Evolutionary conservation across 1,284 basidiomycete genomes (phyloP).

Genomic region (Stereum hirsutum): DNA sequence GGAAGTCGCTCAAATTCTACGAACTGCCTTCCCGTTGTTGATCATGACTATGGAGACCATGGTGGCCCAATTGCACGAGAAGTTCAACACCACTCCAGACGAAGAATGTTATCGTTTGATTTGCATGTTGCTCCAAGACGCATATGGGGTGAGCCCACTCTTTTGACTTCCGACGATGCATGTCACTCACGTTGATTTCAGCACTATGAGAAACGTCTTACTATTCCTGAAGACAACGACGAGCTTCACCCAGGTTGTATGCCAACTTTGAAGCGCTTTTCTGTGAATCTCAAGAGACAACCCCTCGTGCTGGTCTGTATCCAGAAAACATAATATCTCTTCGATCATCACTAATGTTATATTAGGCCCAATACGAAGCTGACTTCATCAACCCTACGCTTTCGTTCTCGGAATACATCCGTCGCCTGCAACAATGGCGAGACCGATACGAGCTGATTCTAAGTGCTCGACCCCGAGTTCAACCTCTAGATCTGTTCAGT

Average conservation of each 20-base stretch:
- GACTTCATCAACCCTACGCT: slow-evolving; percentile 85
- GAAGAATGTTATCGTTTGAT: slow-evolving; percentile 95
- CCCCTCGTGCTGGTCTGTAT: slow-evolving; percentile 57
- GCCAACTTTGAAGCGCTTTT: slow-evolving; percentile 66
- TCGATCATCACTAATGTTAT: not conserved
- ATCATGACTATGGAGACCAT: slow-evolving; percentile 96
- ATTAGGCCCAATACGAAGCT: slow-evolving; percentile 82
- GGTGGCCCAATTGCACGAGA: slow-evolving; percentile 89
- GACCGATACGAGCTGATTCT: slow-evolving; percentile 86
- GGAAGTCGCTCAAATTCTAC: slow-evolving; percentile 90
- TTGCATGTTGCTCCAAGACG: slow-evolving; percentile 74
- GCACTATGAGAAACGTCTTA: slow-evolving; percentile 68
- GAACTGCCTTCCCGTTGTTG: slow-evolving; percentile 94
- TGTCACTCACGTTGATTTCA: slow-evolving; percentile 17
- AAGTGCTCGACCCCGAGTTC: slow-evolving; percentile 76
- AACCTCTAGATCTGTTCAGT: slow-evolving; percentile 85
- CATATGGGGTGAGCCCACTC: slow-evolving; percentile 41
- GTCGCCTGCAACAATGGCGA: slow-evolving; percentile 87
- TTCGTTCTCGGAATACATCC: slow-evolving; percentile 83
- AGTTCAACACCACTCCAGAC: slow-evolving; percentile 88
- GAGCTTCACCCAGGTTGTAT: slow-evolving; percentile 51
- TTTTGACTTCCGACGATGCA: slow-evolving; percentile 3
- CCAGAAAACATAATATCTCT: not conserved
- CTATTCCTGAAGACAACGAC: slow-evolving; percentile 69
- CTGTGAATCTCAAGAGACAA: slow-evolving; percentile 60